These are phyloP conservation scores for Mentha longifolia DNA, from an alignment of 257 asterid species.

Conservation along the genomic window DNA sequence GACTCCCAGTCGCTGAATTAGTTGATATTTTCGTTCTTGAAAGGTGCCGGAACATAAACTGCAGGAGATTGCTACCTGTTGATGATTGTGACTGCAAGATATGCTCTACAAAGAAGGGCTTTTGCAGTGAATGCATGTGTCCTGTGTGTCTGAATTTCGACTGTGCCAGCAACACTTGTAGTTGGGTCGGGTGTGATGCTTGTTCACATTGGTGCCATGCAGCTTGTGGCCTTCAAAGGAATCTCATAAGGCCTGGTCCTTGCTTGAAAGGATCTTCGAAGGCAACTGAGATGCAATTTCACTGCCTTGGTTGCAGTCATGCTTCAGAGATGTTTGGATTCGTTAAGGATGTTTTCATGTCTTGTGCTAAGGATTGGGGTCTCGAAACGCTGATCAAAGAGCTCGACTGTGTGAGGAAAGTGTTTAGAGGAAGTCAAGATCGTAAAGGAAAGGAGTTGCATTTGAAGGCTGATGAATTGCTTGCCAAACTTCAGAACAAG, in stretches of 20 bases:
- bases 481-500: slow-evolving; percentile 59
- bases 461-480: slow-evolving; percentile 69
- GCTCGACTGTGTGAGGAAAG: slow-evolving; percentile 74
- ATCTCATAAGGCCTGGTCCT: slow-evolving; percentile 76
- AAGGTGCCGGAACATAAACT: slow-evolving; percentile 74
- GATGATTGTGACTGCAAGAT: slow-evolving; percentile 89
- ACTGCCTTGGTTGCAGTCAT: slow-evolving; percentile 84
- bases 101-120: slow-evolving; percentile 79
- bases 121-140: slow-evolving; percentile 96
- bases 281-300: slow-evolving; percentile 81
- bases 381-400: slow-evolving; percentile 65
- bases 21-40: slow-evolving; percentile 78
- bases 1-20: slow-evolving; percentile 56
- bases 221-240: slow-evolving; percentile 71
- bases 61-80: slow-evolving; percentile 74
- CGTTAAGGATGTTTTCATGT: slow-evolving; percentile 73
- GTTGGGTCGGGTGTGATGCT: slow-evolving; percentile 96
- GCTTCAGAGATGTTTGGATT: slow-evolving; percentile 95
- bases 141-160: slow-evolving; percentile 87
- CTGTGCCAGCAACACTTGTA: slow-evolving; percentile 77
- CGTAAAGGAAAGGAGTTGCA: slow-evolving; percentile 76
- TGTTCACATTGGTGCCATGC: slow-evolving; percentile 97
- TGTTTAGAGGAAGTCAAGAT: slow-evolving; percentile 80
- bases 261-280: slow-evolving; percentile 65
- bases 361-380: slow-evolving; percentile 81